Conservation (phyloP, 1,284 basidiomycete species). For the Marasmius tenuissimus region DNA sequence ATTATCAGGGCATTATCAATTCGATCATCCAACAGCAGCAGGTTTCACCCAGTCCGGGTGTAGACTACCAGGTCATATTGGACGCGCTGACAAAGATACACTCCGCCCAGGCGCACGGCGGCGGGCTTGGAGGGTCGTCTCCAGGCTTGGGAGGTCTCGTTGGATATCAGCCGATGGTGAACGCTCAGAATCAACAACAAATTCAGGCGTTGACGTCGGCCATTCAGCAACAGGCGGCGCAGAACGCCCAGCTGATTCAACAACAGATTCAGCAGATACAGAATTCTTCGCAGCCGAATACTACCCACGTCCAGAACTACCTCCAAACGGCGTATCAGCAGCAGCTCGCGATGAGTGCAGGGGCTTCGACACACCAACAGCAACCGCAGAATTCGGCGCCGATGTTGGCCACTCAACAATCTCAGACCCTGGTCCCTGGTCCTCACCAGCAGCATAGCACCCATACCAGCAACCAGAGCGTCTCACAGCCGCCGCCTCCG, state of each 20-base stretch:
- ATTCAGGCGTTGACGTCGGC: constrained; percentile 8
- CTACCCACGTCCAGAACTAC: background rate
- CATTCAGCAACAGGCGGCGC: constrained; percentile 5
- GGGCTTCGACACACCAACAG: background rate
- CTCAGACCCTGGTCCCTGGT: too few relatives aligned
- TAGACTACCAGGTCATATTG: constrained; percentile 23
- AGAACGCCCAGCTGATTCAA: constrained; percentile 2
- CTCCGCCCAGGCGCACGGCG: constrained; percentile 17
- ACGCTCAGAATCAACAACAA: constrained; percentile 11
- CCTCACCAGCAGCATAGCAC: too few relatives aligned
- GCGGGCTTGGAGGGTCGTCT: constrained; percentile 3
- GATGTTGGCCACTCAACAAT: background rate
- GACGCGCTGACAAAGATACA: constrained; percentile 28
- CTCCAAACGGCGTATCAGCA: background rate
- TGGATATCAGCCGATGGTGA: background rate
- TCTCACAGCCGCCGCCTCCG: too few relatives aligned
- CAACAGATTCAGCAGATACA: constrained; percentile 1
- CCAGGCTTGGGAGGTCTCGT: background rate
- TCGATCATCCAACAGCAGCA: constrained; percentile 29
- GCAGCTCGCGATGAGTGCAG: background rate
- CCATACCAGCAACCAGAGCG: too few relatives aligned
- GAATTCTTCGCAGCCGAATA: background rate
- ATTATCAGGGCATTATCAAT: constrained; percentile 29
- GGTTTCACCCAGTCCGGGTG: constrained; percentile 16
- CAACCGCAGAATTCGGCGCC: background rate